phyloP scores from a whole-genome alignment of 2,329 filamentous ascomycete species.

The Aureobasidium sp. region DNA sequence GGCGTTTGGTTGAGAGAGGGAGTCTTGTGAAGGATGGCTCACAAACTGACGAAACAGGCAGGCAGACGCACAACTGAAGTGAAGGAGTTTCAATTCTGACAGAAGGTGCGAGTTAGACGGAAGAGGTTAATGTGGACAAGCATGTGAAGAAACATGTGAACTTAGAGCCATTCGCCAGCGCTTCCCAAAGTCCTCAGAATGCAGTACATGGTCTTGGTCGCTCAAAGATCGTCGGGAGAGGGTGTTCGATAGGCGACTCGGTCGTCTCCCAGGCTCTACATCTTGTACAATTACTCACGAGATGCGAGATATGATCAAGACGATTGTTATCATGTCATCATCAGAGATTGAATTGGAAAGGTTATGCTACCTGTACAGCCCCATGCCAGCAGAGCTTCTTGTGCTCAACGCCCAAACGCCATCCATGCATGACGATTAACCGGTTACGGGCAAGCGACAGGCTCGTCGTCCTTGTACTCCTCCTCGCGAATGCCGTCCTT shows the following conservation, averaged over 20 bases:
- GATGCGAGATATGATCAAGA: not conserved
- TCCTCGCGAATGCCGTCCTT: slow-evolving; percentile 86
- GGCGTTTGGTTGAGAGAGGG: not conserved
- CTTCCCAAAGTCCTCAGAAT: not conserved
- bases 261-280: not conserved
- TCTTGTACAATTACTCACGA: not conserved
- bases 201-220: not conserved
- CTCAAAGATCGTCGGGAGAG: not conserved
- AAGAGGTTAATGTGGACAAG: not conserved
- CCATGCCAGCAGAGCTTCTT: slow-evolving; percentile 6
- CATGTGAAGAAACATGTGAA: not conserved
- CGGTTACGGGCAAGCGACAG: slow-evolving; percentile 10
- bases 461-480: slow-evolving; percentile 63
- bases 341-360: slow-evolving; percentile 12
- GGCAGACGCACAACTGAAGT: not conserved
- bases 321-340: slow-evolving; percentile 7
- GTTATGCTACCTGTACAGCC: slow-evolving; percentile 15
- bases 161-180: not conserved
- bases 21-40: not conserved
- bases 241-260: not conserved
- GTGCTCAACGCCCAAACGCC: slow-evolving; percentile 15
- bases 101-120: not conserved
- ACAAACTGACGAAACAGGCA: not conserved
- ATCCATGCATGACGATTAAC: slow-evolving; percentile 9
- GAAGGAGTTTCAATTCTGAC: not conserved